These are phyloP conservation scores for Chaetomium sp. DNA, from an alignment of 2,329 filamentous ascomycete species.

Conservation along the genomic window DNA sequence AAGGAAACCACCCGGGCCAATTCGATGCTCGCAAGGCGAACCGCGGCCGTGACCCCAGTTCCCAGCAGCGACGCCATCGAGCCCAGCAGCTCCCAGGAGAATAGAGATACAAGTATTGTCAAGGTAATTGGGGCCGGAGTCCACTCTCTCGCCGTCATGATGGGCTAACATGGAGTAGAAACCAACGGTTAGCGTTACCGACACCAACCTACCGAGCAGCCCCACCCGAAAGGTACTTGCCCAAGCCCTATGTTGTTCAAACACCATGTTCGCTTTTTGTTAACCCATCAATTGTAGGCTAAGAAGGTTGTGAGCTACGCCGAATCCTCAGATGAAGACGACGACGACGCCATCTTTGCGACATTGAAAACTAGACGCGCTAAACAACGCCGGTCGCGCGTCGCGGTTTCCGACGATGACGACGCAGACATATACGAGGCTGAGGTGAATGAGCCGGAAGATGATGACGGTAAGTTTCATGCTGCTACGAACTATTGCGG, in stretches of 20 bases:
- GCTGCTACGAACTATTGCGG: not conserved
- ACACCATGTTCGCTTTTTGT: not conserved
- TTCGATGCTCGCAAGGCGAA: conserved; percentile 34
- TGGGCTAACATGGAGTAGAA: conserved; percentile 36
- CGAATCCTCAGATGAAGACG: conserved; percentile 76
- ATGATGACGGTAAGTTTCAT: conserved; percentile 40
- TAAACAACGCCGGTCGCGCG: conserved; percentile 43
- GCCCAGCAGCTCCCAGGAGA: conserved; percentile 62
- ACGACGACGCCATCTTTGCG: conserved; percentile 59
- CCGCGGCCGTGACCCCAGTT: conserved; percentile 58
- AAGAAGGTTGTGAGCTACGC: conserved; percentile 68
- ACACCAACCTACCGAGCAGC: conserved; percentile 52
- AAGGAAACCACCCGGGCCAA: conserved; percentile 45
- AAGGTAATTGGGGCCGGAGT: conserved; percentile 20
- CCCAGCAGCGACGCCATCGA: conserved; percentile 73
- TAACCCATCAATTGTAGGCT: conserved; percentile 29
- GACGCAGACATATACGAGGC: conserved; percentile 64
- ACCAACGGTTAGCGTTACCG: conserved; percentile 35
- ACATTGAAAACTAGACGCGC: conserved; percentile 35
- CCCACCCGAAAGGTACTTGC: conserved; percentile 68
- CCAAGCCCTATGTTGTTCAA: not conserved
- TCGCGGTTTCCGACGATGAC: conserved; percentile 61
- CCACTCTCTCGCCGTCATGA: conserved; percentile 31
- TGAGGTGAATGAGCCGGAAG: conserved; percentile 51
- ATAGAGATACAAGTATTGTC: conserved; percentile 45